Base-by-base conservation (phyloP, 805 yeast species). In the Teunomyces barrocoloradensis region DNA sequence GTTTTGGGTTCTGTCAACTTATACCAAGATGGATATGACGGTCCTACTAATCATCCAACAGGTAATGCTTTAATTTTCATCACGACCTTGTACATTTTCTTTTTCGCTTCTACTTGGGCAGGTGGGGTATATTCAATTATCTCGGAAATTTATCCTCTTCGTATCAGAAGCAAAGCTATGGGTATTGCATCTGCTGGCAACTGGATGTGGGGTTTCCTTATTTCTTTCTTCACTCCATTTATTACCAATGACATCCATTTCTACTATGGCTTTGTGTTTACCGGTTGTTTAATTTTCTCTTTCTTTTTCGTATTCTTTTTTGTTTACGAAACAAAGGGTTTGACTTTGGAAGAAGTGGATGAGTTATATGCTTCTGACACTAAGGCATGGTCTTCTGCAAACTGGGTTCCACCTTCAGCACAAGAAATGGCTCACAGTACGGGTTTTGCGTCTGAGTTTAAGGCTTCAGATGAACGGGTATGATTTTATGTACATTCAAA, bases 321-420 rank as follows among this genome's bases (percentile, higher is more conserved):
- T 54, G 81, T 88, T 50, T 82, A 84, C 57, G 91, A 87, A 68
- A 88, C 96, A 47, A 82, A 81, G 70, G 95, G 94, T 47, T 77
- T 87, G 56, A 77, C 88, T 34, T 77, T 88, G 62, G 96, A 88
- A 70, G 89, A 87, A 68, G 88, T 87, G 53, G 90, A 87, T 64
- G 82, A 78, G 59, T 70, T 83, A 73, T 85, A 82, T 58, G 74
- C 74, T 34, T 63, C 68, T 41, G 65, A 60, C 45, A 47, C 67
- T 32, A 48, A 53, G 15, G 69, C 77, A 21, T 69, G 74, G 74
- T 59, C 66, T 46, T 66, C 85, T 6, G 44, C 71, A 25, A 60
- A 59, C 47, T 84, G 80, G 81, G 71, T 70, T 43, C 85, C 86
- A 55, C 72, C 80, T 28, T 48, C 64, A 18, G 50, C 53, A 15